Evolutionary conservation across 345 rosid species (phyloP).

Genomic region (Geranium rotundifolium): DNA sequence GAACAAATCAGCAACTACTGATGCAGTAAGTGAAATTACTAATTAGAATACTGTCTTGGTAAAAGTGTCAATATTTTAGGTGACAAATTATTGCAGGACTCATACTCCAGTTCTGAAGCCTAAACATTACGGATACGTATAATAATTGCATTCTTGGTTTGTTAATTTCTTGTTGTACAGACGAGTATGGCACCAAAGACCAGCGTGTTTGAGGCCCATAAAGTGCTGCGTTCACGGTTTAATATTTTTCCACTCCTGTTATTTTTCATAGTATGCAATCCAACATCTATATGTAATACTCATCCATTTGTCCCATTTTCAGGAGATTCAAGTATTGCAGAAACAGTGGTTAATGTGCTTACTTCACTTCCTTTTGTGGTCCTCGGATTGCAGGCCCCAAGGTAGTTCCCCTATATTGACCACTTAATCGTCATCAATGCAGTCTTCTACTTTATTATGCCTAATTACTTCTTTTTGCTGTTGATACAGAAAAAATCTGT

Average conservation of each 20-base stretch:
- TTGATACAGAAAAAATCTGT: conserved; percentile 54
- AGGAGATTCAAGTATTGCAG: conserved; percentile 64
- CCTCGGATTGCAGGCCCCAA: conserved; percentile 82
- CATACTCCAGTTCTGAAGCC: not conserved
- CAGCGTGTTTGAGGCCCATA: conserved; percentile 78
- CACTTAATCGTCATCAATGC: not conserved
- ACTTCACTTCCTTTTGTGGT: conserved; percentile 88
- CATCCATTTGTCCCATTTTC: conserved; percentile 7
- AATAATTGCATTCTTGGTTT: conserved; percentile 1
- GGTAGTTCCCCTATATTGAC: conserved; percentile 31
- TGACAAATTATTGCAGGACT: not conserved
- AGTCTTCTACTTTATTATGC: not conserved
- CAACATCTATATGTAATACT: not conserved
- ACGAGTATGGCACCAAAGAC: conserved; percentile 88
- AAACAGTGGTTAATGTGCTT: conserved; percentile 67
- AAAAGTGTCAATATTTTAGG: too few species aligned
- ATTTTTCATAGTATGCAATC: not conserved
- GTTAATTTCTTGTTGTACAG: conserved; percentile 26
- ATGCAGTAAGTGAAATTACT: conserved; percentile 39
- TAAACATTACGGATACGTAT: not conserved
- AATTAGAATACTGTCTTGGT: not conserved
- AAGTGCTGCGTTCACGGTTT: conserved; percentile 48
- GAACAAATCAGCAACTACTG: conserved; percentile 38
- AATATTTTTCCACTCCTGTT: not conserved
- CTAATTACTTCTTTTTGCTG: conserved; percentile 5